Conservation (phyloP, 2,329 filamentous ascomycete genomes). For the Penicillium italicum region DNA sequence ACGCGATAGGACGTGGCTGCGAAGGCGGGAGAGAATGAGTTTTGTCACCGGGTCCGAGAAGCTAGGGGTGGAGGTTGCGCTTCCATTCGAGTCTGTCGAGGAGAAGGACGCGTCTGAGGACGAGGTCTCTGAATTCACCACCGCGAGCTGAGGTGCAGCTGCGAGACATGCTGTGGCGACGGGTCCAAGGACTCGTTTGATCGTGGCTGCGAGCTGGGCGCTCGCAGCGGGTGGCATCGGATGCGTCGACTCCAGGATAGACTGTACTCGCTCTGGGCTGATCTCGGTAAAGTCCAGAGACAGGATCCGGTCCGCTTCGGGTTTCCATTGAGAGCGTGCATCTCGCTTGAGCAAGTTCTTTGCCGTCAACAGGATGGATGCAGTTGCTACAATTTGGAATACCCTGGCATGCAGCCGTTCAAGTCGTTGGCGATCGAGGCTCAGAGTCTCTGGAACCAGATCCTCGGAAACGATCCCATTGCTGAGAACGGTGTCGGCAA, state of each 20-base stretch:
- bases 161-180: constrained; percentile 43
- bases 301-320: constrained; percentile 58
- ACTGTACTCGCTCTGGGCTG: constrained; percentile 41
- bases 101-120: constrained; percentile 32
- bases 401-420: constrained; percentile 52
- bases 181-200: constrained; percentile 53
- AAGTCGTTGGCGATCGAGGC: constrained; percentile 54
- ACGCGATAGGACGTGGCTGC: constrained; percentile 53
- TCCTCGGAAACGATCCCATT: constrained; percentile 51
- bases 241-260: constrained; percentile 48
- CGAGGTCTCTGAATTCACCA: constrained; percentile 58
- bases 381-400: constrained; percentile 58
- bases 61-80: constrained; percentile 31
- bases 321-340: constrained; percentile 61
- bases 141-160: constrained; percentile 23
- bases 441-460: constrained; percentile 58
- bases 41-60: constrained; percentile 60
- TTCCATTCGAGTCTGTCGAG: constrained; percentile 5
- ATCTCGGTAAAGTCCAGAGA: constrained; percentile 46
- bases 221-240: constrained; percentile 47
- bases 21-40: constrained; percentile 57
- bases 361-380: constrained; percentile 60
- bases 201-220: constrained; percentile 46
- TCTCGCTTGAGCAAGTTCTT: constrained; percentile 65
- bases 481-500: constrained; percentile 57